These are phyloP conservation scores for Corymbia citriodora DNA, from an alignment of 441 rosid species.

Conservation along the genomic window DNA sequence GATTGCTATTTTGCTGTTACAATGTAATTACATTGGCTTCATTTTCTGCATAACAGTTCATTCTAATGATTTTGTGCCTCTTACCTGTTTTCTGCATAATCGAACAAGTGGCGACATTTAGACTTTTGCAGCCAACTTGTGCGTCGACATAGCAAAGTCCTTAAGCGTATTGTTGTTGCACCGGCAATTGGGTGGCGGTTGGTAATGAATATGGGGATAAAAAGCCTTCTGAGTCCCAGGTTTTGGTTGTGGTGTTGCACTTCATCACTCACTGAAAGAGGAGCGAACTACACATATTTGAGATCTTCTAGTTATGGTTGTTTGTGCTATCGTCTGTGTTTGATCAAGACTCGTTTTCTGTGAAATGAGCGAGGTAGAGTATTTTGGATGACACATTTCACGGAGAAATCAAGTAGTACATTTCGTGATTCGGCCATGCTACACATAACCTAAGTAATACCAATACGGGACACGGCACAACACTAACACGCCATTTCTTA, in stretches of 20 bases:
- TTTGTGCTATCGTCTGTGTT: neutral
- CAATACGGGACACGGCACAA: too few species aligned
- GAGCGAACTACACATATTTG: neutral
- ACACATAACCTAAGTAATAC: neutral
- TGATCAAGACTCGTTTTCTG: neutral
- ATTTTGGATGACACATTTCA: neutral
- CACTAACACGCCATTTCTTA: too few species aligned
- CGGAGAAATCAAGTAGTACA: neutral
- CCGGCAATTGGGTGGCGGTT: neutral
- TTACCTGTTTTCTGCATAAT: neutral
- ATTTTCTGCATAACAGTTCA: neutral
- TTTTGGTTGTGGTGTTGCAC: neutral
- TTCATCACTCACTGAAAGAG: neutral
- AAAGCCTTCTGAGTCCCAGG: neutral
- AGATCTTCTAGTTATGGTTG: neutral
- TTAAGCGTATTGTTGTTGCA: fast-evolving
- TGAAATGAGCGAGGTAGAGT: neutral
- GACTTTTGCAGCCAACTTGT: neutral
- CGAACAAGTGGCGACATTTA: neutral
- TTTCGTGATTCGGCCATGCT: neutral
- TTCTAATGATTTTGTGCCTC: neutral
- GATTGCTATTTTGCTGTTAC: neutral
- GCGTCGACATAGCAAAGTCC: neutral
- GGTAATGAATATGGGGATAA: neutral
- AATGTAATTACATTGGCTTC: neutral